These are phyloP conservation scores for Diaporthe longicolla DNA, from an alignment of 2,329 filamentous ascomycete genomes.

Conservation along the genomic window DNA sequence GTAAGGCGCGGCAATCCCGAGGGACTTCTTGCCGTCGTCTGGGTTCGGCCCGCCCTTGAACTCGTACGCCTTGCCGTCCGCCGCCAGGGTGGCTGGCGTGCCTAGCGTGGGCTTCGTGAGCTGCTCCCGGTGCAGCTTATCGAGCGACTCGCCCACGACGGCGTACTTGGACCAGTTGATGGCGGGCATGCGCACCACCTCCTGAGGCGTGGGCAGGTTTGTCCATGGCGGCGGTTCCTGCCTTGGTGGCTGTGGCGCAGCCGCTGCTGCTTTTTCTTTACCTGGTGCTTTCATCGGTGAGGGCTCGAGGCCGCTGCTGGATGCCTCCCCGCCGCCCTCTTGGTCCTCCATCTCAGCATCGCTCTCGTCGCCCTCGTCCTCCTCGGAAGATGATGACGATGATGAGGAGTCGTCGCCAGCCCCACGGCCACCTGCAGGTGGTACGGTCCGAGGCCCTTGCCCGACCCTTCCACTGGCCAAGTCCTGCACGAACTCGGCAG, in stretches of 20 bases:
- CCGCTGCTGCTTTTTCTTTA: conserved; percentile 43
- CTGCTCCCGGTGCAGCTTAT: conserved; percentile 88
- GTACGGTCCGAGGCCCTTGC: conserved; percentile 46
- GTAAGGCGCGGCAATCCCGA: conserved; percentile 71
- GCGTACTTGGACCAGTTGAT: conserved; percentile 97
- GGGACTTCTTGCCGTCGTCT: conserved; percentile 59
- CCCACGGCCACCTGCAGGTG: conserved; percentile 49
- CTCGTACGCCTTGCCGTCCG: conserved; percentile 61
- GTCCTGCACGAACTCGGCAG: conserved; percentile 79
- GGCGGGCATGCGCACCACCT: conserved; percentile 86
- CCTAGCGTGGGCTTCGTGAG: conserved; percentile 73
- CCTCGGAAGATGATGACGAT: conserved; percentile 40
- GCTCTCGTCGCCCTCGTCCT: conserved; percentile 51
- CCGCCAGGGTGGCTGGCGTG: conserved; percentile 58
- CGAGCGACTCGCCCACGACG: conserved; percentile 86
- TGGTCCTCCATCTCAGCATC: conserved; percentile 45
- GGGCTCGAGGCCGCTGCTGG: conserved; percentile 37
- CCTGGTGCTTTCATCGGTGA: conserved; percentile 39
- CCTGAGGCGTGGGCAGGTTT: conserved; percentile 81
- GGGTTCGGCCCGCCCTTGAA: conserved; percentile 58
- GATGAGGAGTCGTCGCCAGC: conserved; percentile 47
- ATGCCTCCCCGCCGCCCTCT: conserved; percentile 16
- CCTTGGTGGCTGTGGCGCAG: conserved; percentile 44
- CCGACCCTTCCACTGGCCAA: conserved; percentile 74
- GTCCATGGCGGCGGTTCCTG: conserved; percentile 64